Base-by-base conservation (phyloP, 163 green algal species). In the Prototheca stagnorum region DNA sequence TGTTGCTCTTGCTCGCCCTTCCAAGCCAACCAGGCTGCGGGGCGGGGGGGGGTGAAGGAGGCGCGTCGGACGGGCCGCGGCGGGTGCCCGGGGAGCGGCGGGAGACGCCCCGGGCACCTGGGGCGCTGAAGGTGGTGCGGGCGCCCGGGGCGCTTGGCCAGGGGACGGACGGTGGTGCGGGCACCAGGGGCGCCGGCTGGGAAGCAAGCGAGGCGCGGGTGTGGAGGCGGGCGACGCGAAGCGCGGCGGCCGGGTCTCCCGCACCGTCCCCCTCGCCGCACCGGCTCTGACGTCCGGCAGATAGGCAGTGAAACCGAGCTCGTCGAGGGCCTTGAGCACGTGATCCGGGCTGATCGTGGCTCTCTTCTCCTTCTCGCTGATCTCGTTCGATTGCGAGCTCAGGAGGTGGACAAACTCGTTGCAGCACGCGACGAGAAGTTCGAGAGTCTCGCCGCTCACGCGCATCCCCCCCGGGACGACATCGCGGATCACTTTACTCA, bases 331-430 rank as follows among this genome's bases (percentile, higher is more conserved):
- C 4, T 49, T 20, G 12, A 70, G 20, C 21, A 70, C 44, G 44
- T 70, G 48, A 27, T 65, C 61, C 3, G 61, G 61, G 24, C 17
- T 47, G 43, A 70, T 64, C 21, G 61, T 65, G 12, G 16, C 34
- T 11, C 45, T 35, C 35, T 70, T 70, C 20, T 60, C 49, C 0
- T 35, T 24, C 45, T 70, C 61, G 50, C 61, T 62, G 24, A 65
- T 39, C 7, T 44, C 37, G 39, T 70, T 70, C 20, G 61, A 44
- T 35, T 59, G 56, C 7, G 55, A 47, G 23, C 55, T 53, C 12
- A 70, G 12, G 8, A 70, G 17, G 35, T 65, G 55, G 27, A 70
- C 54, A 54, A 70, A 61, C 39, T 61, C 44, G 31, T 64, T 61
- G 51, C 61, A 70, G 49, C 51, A 62, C 19, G 39, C 23, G 12